Evolutionary conservation across 2,329 filamentous ascomycete genomes (phyloP).

Genomic region (Aspergillus puulaauensis): DNA sequence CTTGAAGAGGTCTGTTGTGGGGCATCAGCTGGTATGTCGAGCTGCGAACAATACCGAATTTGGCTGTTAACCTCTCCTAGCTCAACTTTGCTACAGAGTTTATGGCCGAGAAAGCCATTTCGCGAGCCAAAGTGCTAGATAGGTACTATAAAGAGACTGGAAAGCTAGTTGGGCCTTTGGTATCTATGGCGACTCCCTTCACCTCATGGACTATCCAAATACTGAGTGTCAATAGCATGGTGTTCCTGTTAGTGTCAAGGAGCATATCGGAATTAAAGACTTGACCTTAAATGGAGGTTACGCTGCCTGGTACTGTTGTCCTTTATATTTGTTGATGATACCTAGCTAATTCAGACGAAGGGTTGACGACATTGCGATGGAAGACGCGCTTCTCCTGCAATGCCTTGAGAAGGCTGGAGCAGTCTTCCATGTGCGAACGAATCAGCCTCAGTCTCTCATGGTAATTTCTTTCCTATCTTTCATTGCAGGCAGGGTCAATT

Average conservation of each 20-base stretch:
- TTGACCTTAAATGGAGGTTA: slow-evolving; percentile 37
- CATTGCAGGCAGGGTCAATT: neutral
- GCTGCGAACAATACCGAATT: neutral
- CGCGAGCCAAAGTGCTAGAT: slow-evolving; percentile 34
- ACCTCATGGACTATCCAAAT: neutral
- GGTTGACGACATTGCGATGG: slow-evolving; percentile 34
- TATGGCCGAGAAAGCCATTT: slow-evolving; percentile 35
- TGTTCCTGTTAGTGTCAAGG: slow-evolving; percentile 59
- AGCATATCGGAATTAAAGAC: slow-evolving; percentile 61
- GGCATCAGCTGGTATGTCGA: slow-evolving; percentile 32
- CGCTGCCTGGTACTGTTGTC: slow-evolving; percentile 29
- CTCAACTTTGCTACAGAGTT: slow-evolving; percentile 41
- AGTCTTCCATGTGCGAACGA: slow-evolving; percentile 46
- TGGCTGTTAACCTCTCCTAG: slow-evolving; percentile 14
- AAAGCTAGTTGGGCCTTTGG: slow-evolving; percentile 49
- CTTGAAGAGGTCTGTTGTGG: slow-evolving; percentile 33
- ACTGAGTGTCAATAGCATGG: slow-evolving; percentile 40
- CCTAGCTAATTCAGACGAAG: slow-evolving; percentile 18
- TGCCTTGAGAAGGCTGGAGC: slow-evolving; percentile 39
- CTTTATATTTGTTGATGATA: neutral
- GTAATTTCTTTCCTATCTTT: slow-evolving; percentile 15
- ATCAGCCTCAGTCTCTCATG: slow-evolving; percentile 44
- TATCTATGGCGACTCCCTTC: slow-evolving; percentile 12
- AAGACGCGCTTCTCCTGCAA: slow-evolving; percentile 36
- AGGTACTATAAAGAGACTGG: slow-evolving; percentile 33